phyloP scores from a whole-genome alignment of 768 basidiomycete genomes.

The Psilocybe cubensis region DNA sequence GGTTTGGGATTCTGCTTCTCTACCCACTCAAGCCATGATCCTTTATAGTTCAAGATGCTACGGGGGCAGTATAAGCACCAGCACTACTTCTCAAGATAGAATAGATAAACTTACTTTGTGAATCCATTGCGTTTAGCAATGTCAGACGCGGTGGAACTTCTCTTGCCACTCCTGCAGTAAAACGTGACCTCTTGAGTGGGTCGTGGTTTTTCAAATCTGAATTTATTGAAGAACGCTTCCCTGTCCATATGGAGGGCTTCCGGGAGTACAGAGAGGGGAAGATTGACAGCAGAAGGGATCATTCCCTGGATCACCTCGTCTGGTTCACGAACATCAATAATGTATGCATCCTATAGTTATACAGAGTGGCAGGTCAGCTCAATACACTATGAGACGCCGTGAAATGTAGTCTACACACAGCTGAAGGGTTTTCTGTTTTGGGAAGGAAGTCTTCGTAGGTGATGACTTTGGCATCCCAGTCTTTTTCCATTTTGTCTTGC shows the following conservation, averaged over 20 bases:
- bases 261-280: conserved; percentile 81
- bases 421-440: conserved; percentile 73
- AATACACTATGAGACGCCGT: not conserved
- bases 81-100: not conserved
- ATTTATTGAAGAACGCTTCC: conserved; percentile 61
- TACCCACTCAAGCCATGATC: conserved; percentile 90
- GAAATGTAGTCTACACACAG: conserved; percentile 40
- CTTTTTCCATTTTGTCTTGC: conserved; percentile 53
- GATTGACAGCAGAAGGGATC: conserved; percentile 90
- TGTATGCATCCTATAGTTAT: conserved; percentile 58
- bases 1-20: conserved; percentile 45
- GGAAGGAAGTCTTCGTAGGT: conserved; percentile 84
- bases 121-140: conserved; percentile 83
- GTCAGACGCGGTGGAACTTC: conserved; percentile 82
- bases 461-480: conserved; percentile 78
- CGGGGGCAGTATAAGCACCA: not conserved
- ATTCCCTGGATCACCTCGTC: conserved; percentile 90
- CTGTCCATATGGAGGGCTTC: conserved; percentile 61
- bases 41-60: conserved; percentile 77
- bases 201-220: conserved; percentile 77
- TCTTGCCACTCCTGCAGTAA: conserved; percentile 89
- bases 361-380: not conserved
- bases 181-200: conserved; percentile 79
- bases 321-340: conserved; percentile 93
- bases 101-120: conserved; percentile 57